Evolutionary conservation across 805 yeast species (phyloP).

Genomic region (Candida rishiriensis): DNA sequence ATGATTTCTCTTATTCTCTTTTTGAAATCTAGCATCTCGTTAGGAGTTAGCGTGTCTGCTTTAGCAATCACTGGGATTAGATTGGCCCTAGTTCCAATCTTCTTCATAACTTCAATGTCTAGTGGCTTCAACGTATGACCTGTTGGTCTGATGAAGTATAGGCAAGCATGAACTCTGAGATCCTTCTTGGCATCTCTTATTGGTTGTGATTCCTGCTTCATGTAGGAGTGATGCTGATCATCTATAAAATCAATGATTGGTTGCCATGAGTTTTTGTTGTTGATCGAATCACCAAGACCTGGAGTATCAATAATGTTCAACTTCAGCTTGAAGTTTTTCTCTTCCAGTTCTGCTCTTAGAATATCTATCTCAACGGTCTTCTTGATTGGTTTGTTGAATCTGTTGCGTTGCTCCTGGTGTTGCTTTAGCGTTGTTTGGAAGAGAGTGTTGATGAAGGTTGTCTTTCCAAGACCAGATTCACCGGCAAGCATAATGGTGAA

Average conservation of each 20-base stretch:
- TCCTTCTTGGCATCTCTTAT: slow-evolving; percentile 61
- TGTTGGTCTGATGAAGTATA: slow-evolving; percentile 87
- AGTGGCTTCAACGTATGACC: slow-evolving; percentile 84
- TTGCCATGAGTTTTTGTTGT: slow-evolving; percentile 82
- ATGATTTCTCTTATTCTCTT: slow-evolving; percentile 75
- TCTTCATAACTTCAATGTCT: slow-evolving; percentile 86
- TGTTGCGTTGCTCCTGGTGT: slow-evolving; percentile 48
- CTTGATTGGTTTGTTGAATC: slow-evolving; percentile 56
- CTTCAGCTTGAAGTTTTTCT: slow-evolving; percentile 71
- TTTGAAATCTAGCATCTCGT: slow-evolving; percentile 66
- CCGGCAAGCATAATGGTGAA: slow-evolving; percentile 86
- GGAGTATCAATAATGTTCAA: slow-evolving; percentile 88
- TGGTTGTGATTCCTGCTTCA: slow-evolving; percentile 96
- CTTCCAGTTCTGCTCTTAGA: slow-evolving; percentile 75
- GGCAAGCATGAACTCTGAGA: slow-evolving; percentile 83
- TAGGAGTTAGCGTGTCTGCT: slow-evolving; percentile 76
- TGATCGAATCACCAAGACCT: slow-evolving; percentile 88
- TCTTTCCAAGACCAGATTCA: slow-evolving; percentile 87
- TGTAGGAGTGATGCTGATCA: slow-evolving; percentile 81
- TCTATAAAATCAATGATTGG: slow-evolving; percentile 85
- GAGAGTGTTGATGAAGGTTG: slow-evolving; percentile 84
- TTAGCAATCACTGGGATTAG: slow-evolving; percentile 87
- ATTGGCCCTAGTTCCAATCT: slow-evolving; percentile 73
- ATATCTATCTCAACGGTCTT: slow-evolving; percentile 77
- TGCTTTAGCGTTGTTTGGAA: slow-evolving; percentile 71